These are phyloP conservation scores for Pterulicium gracile DNA, from an alignment of 1,284 basidiomycete genomes.

Conservation along the genomic window DNA sequence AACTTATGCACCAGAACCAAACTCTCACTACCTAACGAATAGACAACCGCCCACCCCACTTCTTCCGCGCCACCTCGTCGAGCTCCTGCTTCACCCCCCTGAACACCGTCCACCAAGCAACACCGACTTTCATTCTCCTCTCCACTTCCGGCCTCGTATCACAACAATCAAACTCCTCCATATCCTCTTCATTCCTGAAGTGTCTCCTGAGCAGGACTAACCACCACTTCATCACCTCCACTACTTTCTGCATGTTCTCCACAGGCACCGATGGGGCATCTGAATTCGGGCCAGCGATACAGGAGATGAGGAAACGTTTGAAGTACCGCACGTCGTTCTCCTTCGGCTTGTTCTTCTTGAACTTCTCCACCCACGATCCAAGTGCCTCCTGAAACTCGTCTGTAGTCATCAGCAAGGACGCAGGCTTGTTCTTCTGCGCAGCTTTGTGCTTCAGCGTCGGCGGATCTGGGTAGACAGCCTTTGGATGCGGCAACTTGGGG, in stretches of 20 bases:
- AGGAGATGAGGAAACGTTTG: constrained; percentile 54
- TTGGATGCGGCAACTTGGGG: constrained; percentile 37
- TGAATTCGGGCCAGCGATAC: constrained; percentile 37
- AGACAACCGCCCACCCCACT: constrained; percentile 57
- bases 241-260: constrained; percentile 30
- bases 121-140: constrained; percentile 33
- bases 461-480: constrained; percentile 26
- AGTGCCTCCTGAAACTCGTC: constrained; percentile 62
- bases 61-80: constrained; percentile 44
- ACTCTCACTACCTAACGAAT: too few relatives aligned
- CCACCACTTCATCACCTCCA: constrained; percentile 75
- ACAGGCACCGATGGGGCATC: not conserved
- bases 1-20: too few relatives aligned
- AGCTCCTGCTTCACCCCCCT: constrained; percentile 50
- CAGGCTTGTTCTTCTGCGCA: not conserved
- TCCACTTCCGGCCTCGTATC: constrained; percentile 17
- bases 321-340: constrained; percentile 64
- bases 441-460: not conserved
- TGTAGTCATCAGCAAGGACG: constrained; percentile 33
- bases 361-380: constrained; percentile 61
- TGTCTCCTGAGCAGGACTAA: constrained; percentile 46
- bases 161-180: constrained; percentile 21
- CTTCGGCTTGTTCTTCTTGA: constrained; percentile 48
- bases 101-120: constrained; percentile 72
- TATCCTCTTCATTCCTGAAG: constrained; percentile 42